Conservation (phyloP, 192 early-diverging fungal genomes). For the Chytriomyces sp. region DNA sequence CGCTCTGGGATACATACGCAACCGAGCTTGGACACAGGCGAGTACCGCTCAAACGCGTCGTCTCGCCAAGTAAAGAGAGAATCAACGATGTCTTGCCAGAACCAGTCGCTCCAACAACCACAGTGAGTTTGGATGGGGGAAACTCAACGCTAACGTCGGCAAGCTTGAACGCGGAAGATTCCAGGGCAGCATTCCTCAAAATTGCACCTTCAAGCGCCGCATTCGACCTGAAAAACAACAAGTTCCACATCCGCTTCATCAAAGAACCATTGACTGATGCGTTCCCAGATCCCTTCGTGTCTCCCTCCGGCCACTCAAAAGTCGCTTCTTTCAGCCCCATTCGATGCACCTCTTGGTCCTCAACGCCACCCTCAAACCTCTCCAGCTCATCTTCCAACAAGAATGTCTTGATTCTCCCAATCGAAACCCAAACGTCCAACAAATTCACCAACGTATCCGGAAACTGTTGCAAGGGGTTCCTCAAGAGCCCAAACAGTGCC, state of each 20-base stretch:
- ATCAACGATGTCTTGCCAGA: constrained; percentile 78
- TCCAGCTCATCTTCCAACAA: constrained; percentile 30
- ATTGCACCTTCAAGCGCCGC: background rate
- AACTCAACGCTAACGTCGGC: constrained; percentile 67
- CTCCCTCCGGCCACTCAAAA: constrained; percentile 9
- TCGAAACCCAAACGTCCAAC: constrained; percentile 47
- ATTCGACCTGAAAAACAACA: background rate
- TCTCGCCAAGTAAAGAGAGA: constrained; percentile 79
- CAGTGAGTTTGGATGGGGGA: constrained; percentile 72
- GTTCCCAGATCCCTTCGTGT: background rate
- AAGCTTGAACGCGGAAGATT: constrained; percentile 50
- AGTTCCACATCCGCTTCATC: background rate
- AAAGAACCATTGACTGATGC: background rate
- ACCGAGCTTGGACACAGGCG: constrained; percentile 23
- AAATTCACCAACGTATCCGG: constrained; percentile 58
- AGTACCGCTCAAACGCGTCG: constrained; percentile 49
- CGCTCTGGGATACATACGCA: constrained; percentile 71
- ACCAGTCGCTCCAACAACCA: constrained; percentile 80
- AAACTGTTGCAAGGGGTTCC: constrained; percentile 47
- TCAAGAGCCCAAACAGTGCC: constrained; percentile 58
- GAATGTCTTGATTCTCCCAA: constrained; percentile 45
- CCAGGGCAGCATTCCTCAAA: background rate
- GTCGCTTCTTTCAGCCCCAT: background rate
- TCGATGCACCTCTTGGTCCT: background rate
- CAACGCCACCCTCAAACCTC: background rate